A percentile compares a stretch with the other conserved stretches of the same genome.
phyloP scores from a whole-genome alignment of 2,329 filamentous ascomycete species.

The Aspergillus luchuensis region DNA sequence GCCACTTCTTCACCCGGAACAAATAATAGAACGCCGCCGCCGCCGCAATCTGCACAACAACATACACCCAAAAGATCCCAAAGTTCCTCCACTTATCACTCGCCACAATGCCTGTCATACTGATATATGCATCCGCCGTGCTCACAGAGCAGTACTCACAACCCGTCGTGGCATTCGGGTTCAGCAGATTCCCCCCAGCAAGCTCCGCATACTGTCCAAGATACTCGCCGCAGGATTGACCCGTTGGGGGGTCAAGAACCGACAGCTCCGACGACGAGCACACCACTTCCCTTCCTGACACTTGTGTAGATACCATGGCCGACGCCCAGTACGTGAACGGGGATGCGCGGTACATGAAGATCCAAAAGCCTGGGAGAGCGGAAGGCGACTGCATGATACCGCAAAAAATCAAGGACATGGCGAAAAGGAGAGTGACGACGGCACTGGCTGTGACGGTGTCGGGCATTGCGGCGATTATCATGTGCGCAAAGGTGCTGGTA shows the following conservation, averaged over 20 bases:
- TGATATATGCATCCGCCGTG: slow-evolving; percentile 6
- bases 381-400: slow-evolving; percentile 16
- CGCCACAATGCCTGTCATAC: not conserved
- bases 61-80: slow-evolving; percentile 25
- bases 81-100: slow-evolving; percentile 8
- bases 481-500: slow-evolving; percentile 67
- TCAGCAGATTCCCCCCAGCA: slow-evolving; percentile 4
- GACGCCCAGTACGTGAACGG: slow-evolving; percentile 27
- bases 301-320: slow-evolving; percentile 10
- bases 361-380: slow-evolving; percentile 19
- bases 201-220: slow-evolving; percentile 7
- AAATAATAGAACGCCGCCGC: slow-evolving; percentile 15
- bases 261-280: slow-evolving; percentile 9
- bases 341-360: slow-evolving; percentile 18
- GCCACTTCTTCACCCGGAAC: slow-evolving; percentile 4
- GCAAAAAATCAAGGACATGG: slow-evolving; percentile 19
- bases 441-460: slow-evolving; percentile 9
- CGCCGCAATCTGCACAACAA: slow-evolving; percentile 28
- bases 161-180: not conserved
- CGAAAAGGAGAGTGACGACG: slow-evolving; percentile 9
- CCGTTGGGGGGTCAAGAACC: slow-evolving; percentile 1
- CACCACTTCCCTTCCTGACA: not conserved
- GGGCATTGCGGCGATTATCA: slow-evolving; percentile 59
- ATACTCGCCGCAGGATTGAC: slow-evolving; percentile 9
- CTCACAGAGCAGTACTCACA: slow-evolving; percentile 11